Conservation (phyloP, 257 asterid genomes). For the Voacanga thouarsii region DNA sequence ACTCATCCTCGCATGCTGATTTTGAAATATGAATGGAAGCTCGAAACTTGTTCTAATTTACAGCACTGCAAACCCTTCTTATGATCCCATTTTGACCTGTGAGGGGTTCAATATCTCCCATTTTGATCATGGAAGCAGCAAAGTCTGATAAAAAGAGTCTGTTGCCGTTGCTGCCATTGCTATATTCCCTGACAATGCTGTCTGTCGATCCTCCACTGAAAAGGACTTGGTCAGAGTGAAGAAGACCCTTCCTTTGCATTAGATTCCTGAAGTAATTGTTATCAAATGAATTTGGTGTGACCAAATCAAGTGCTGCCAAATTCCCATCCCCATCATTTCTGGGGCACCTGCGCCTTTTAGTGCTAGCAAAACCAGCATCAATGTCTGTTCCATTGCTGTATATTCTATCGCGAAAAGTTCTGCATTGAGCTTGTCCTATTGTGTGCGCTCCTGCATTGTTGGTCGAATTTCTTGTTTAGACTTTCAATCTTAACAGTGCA, state of each 20-base stretch:
- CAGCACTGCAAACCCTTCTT: slow-evolving; percentile 27
- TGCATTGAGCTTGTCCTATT: slow-evolving; percentile 32
- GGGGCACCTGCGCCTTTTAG: slow-evolving; percentile 24
- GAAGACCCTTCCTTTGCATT: slow-evolving; percentile 22
- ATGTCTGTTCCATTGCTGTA: slow-evolving; percentile 32
- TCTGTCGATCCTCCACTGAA: too few species aligned
- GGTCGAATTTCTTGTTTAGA: neutral
- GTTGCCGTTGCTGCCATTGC: neutral
- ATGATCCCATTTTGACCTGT: neutral
- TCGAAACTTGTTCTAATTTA: slow-evolving; percentile 14
- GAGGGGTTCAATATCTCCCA: slow-evolving; percentile 8
- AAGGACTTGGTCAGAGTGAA: slow-evolving; percentile 24
- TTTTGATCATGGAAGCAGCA: slow-evolving; percentile 24
- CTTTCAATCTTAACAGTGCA: neutral
- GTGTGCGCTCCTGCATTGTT: slow-evolving; percentile 28
- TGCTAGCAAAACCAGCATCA: slow-evolving; percentile 35
- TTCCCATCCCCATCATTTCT: slow-evolving; percentile 2
- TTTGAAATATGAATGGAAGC: too few species aligned
- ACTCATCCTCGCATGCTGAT: too few species aligned
- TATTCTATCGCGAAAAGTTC: slow-evolving; percentile 19
- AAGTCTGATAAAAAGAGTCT: slow-evolving; percentile 16
- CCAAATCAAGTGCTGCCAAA: too few species aligned
- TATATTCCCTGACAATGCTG: slow-evolving; percentile 8
- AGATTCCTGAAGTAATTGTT: slow-evolving; percentile 26
- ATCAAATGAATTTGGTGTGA: slow-evolving; percentile 7